Conservation (phyloP, 768 basidiomycete genomes). For the Lentinula sp. region DNA sequence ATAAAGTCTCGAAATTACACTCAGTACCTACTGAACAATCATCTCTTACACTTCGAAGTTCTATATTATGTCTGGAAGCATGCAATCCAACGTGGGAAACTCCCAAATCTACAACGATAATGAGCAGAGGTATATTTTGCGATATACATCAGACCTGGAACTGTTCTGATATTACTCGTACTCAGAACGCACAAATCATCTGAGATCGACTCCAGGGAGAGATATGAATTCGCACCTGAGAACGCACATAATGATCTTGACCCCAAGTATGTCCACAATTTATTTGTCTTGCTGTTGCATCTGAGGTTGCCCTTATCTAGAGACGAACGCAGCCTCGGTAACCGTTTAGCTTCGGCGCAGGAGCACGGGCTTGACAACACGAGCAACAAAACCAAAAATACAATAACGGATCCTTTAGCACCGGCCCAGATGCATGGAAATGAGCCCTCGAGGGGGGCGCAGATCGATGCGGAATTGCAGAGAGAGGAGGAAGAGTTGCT, state of each 20-base stretch:
- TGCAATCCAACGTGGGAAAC: conserved; percentile 48
- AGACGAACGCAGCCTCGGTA: conserved; percentile 35
- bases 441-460: conserved; percentile 50
- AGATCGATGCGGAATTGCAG: conserved; percentile 52
- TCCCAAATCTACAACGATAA: conserved; percentile 39
- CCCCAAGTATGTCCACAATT: conserved; percentile 24
- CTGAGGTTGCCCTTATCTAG: conserved; percentile 16
- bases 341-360: conserved; percentile 27
- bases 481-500: conserved; percentile 44
- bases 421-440: conserved; percentile 50
- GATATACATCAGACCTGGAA: not conserved
- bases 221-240: conserved; percentile 24
- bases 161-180: not conserved
- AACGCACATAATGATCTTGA: conserved; percentile 34
- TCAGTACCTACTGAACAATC: too few species aligned
- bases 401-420: conserved; percentile 37
- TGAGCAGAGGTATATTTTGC: conserved; percentile 34
- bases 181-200: conserved; percentile 5
- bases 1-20: too few species aligned
- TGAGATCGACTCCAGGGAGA: conserved; percentile 12
- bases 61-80: conserved; percentile 13
- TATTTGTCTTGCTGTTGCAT: not conserved
- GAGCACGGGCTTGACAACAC: conserved; percentile 25
- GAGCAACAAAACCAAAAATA: conserved; percentile 19
- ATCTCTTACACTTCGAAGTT: too few species aligned